phyloP scores from a whole-genome alignment of 2,329 filamentous ascomycete species.

The Ascocoryne sarcoides region DNA sequence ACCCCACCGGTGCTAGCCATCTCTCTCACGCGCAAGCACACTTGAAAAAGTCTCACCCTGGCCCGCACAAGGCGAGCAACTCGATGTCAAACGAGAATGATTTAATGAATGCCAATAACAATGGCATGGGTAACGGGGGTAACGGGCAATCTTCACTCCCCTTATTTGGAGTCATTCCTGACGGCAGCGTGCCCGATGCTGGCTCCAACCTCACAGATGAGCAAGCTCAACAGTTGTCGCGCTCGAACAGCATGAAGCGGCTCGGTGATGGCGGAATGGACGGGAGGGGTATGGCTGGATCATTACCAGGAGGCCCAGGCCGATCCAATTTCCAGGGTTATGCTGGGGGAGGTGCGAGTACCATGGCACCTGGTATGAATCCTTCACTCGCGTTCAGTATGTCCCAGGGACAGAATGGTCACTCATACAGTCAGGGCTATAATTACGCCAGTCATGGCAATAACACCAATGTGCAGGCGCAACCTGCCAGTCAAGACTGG shows the following conservation, averaged over 20 bases:
- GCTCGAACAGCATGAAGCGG: slow-evolving; percentile 51
- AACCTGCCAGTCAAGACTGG: slow-evolving; percentile 53
- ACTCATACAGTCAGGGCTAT: slow-evolving; percentile 30
- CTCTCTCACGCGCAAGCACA: slow-evolving; percentile 87
- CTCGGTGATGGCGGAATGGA: slow-evolving; percentile 49
- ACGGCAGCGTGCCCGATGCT: slow-evolving; percentile 26
- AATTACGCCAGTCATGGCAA: slow-evolving; percentile 28
- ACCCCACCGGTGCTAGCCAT: slow-evolving; percentile 90
- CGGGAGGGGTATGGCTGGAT: slow-evolving; percentile 46
- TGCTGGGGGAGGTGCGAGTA: slow-evolving; percentile 46
- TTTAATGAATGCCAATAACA: slow-evolving; percentile 47
- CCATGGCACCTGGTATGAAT: slow-evolving; percentile 54
- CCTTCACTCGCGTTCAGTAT: slow-evolving; percentile 55
- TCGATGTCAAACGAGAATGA: slow-evolving; percentile 53
- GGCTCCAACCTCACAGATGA: slow-evolving; percentile 44
- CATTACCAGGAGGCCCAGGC: slow-evolving; percentile 41
- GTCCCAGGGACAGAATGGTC: slow-evolving; percentile 51
- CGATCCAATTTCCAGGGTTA: slow-evolving; percentile 44
- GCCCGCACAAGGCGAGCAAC: slow-evolving; percentile 43
- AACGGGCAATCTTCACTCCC: slow-evolving; percentile 41
- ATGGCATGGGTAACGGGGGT: slow-evolving; percentile 52
- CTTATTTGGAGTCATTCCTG: slow-evolving; percentile 47
- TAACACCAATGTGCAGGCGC: slow-evolving; percentile 23
- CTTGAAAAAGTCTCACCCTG: slow-evolving; percentile 64
- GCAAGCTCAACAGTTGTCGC: slow-evolving; percentile 52